Percentiles rank a stretch among this genome's conserved stretches.
Evolutionary conservation across 2,329 filamentous ascomycete genomes (phyloP).

Genomic region (Neofusicoccum parvum): DNA sequence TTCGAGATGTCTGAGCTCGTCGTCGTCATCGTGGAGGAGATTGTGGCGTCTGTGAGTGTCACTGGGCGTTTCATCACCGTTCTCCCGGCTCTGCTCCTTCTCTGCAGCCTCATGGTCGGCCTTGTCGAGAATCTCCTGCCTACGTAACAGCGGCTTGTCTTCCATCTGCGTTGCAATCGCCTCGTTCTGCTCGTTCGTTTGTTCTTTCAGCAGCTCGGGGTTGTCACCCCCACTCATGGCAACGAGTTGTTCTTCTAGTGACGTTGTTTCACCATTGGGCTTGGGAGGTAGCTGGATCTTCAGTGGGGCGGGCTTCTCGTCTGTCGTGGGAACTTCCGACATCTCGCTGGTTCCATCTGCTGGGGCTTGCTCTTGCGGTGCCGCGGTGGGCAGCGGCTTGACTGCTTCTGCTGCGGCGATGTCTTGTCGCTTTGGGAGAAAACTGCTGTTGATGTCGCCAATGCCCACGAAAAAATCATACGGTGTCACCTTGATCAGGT

Average conservation of each 20-base stretch:
- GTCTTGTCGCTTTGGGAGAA: slow-evolving; percentile 73
- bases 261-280: slow-evolving; percentile 53
- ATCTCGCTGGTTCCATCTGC: neutral
- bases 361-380: neutral
- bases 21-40: slow-evolving; percentile 83
- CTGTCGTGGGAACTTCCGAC: neutral
- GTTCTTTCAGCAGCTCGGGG: slow-evolving; percentile 67
- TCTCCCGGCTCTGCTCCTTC: slow-evolving; percentile 50
- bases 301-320: slow-evolving; percentile 13
- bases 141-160: slow-evolving; percentile 84
- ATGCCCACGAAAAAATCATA: slow-evolving; percentile 99
- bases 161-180: slow-evolving; percentile 84
- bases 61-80: slow-evolving; percentile 43
- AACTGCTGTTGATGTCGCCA: slow-evolving; percentile 97
- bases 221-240: slow-evolving; percentile 74
- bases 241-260: slow-evolving; percentile 74
- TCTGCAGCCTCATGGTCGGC: slow-evolving; percentile 69
- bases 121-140: slow-evolving; percentile 88
- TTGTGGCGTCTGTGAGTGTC: slow-evolving; percentile 62
- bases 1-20: slow-evolving; percentile 76
- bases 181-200: slow-evolving; percentile 84
- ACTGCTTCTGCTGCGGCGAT: slow-evolving; percentile 26
- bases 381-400: neutral
- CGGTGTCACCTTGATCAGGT: slow-evolving; percentile 90
- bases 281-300: slow-evolving; percentile 23